A percentile compares a stretch with the other conserved stretches of the same genome.
phyloP scores from a whole-genome alignment of 2,329 filamentous ascomycete species.

The Metarhizium brunneum region DNA sequence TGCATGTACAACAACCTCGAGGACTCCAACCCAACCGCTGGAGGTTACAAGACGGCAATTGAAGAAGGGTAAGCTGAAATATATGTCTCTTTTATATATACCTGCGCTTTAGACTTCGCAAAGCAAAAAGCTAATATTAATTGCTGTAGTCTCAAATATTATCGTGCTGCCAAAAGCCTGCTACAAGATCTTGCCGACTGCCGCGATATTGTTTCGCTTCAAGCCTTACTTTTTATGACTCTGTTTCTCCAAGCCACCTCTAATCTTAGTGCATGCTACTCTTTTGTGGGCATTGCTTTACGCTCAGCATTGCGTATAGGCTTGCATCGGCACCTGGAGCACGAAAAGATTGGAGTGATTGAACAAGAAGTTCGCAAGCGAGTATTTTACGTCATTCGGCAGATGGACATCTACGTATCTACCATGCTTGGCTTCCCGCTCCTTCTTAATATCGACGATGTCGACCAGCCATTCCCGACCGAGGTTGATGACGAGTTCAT shows the following conservation, averaged over 20 bases:
- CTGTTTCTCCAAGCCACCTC: conserved; percentile 73
- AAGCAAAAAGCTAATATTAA: conserved; percentile 12
- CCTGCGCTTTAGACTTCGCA: conserved; percentile 1
- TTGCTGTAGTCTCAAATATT: conserved; percentile 58
- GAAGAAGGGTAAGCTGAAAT: conserved; percentile 44
- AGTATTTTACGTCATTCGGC: conserved; percentile 59
- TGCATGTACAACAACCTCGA: conserved; percentile 59
- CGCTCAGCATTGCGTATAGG: conserved; percentile 70
- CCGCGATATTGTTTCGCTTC: conserved; percentile 63
- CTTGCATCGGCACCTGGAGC: conserved; percentile 62
- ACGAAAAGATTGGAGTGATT: conserved; percentile 51
- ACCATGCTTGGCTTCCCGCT: conserved; percentile 58
- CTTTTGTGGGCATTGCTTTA: conserved; percentile 69
- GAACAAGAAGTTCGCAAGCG: conserved; percentile 55
- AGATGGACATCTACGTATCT: conserved; percentile 63
- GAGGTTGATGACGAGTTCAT: conserved; percentile 62
- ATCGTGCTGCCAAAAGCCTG: conserved; percentile 56
- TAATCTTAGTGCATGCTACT: conserved; percentile 70
- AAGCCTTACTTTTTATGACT: conserved; percentile 71
- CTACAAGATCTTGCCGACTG: conserved; percentile 60
- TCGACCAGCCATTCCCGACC: conserved; percentile 56
- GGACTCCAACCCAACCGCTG: conserved; percentile 36
- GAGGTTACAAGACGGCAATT: conserved; percentile 40
- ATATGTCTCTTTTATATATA: neutral
- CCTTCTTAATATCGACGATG: conserved; percentile 52